These are phyloP conservation scores for Akanthomyces uredinophilus DNA, from an alignment of 2,329 filamentous ascomycete species.

Conservation along the genomic window DNA sequence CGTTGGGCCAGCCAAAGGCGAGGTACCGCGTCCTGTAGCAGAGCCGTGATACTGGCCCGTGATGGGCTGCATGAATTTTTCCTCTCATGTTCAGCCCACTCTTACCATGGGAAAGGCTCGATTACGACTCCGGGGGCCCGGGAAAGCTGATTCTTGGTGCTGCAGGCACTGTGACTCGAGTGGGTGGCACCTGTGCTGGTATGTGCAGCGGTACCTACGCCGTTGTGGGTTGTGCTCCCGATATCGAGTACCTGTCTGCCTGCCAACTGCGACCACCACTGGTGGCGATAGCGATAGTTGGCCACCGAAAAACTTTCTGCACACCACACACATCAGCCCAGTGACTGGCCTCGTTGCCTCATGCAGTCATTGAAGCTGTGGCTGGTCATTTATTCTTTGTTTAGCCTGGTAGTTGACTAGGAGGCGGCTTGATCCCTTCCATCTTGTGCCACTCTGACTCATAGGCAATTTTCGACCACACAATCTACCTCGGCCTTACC, in stretches of 20 bases:
- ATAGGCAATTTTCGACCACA: not conserved
- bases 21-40: not conserved
- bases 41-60: not conserved
- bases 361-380: not conserved
- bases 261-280: not conserved
- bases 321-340: not conserved
- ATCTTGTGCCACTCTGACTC: conserved; percentile 2
- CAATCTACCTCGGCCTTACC: not conserved
- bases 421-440: not conserved
- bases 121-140: not conserved
- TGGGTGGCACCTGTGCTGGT: not conserved
- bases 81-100: not conserved
- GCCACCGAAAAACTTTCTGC: conserved; percentile 1
- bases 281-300: conserved; percentile 1
- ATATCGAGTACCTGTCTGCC: not conserved
- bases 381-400: not conserved
- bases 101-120: not conserved
- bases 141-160: not conserved
- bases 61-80: not conserved
- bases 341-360: conserved; percentile 6
- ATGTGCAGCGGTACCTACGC: conserved; percentile 1
- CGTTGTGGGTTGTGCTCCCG: not conserved
- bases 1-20: not conserved
- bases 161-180: conserved; percentile 3
- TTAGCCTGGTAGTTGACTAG: not conserved